Evolutionary conservation across 768 basidiomycete genomes (phyloP), one percentile per base, ranked within the genome.

Genomic region (Collybia sp.): DNA sequence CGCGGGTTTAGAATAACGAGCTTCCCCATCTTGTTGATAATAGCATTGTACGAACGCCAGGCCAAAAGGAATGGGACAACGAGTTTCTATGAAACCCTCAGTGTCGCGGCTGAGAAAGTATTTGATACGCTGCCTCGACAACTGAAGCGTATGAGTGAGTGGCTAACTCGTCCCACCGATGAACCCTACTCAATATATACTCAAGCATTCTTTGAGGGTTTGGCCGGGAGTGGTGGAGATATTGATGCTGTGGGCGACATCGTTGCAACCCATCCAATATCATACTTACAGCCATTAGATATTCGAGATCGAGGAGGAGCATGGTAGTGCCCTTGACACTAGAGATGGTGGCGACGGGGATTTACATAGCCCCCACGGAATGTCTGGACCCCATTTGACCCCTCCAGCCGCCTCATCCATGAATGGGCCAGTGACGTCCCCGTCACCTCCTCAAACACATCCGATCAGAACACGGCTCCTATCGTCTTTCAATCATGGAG

Each of bases 1-100:
- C 25, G 25, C 25, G 40, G 32, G 41, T 35, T 20, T 53, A 88
- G 89, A 60, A 52, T 80, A 17, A 92, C 92, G 4, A 91, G 85
- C 53, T 88, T 95, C 55, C 93, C 93, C 0, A 77, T 93, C 12
- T 69, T 97, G 32, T 64, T 96, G 33, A 50, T 71, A 13, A 92
- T 96, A 43, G 85, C 92, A 2, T 67, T 85, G 44, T 95, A 94
- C 58, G 93, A 95, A 64, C 78, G 93, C 12, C 87, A 93, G 60
- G 77, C 85, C 2, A 89, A 89, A 64, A 72, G 66, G 16, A 76
- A 73, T 3, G 82, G 80, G 1, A 77, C 87, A 0, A 67, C 71
- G 2, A 80, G 76, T 17, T 80, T 94, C 53, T 79, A 80, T 49
- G 90, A 95, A 49, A 89, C 88, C 0, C 51, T 93, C 10, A 61